Evolutionary conservation across 495 filamentous ascomycete species (phyloP).

Genomic region (Pseudomonodictys pantanalensis): DNA sequence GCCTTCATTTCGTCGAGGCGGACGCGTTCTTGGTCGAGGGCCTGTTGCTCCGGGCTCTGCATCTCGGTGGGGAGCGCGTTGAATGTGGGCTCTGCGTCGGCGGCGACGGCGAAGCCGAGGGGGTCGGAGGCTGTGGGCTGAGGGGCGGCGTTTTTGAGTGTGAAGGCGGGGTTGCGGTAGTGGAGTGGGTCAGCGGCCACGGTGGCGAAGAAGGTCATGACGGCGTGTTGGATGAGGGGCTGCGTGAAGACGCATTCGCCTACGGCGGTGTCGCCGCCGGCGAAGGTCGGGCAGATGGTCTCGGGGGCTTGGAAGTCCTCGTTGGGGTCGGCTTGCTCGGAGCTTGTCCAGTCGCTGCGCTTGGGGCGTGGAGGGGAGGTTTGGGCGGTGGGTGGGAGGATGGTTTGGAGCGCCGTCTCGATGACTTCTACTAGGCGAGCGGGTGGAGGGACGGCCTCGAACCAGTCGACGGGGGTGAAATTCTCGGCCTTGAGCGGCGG

Average conservation of each 20-base stretch:
- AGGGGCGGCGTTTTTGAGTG: background rate
- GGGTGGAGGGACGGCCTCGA: background rate
- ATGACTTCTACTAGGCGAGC: no score
- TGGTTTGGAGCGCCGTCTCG: background rate
- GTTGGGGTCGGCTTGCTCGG: background rate
- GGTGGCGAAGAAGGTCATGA: slow-evolving; percentile 31
- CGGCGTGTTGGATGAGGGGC: slow-evolving; percentile 6
- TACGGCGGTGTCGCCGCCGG: slow-evolving; percentile 4
- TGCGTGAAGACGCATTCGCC: slow-evolving; percentile 30
- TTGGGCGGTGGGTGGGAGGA: background rate
- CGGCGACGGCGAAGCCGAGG: background rate
- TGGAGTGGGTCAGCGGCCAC: slow-evolving; percentile 17
- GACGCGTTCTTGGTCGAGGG: background rate
- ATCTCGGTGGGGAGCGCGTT: background rate
- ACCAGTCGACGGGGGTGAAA: slow-evolving; percentile 10
- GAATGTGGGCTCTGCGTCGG: background rate
- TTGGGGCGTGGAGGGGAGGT: background rate
- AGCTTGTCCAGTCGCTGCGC: background rate
- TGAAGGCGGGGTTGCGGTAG: slow-evolving; percentile 27
- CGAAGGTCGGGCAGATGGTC: slow-evolving; percentile 26
- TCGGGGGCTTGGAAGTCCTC: background rate
- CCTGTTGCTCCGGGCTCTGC: slow-evolving; percentile 1
- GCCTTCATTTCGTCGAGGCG: slow-evolving; percentile 13
- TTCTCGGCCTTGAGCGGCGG: no score
- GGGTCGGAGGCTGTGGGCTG: background rate